phyloP scores from a whole-genome alignment of 352 stramenopile species.

The Pythium aphanidermatum region DNA sequence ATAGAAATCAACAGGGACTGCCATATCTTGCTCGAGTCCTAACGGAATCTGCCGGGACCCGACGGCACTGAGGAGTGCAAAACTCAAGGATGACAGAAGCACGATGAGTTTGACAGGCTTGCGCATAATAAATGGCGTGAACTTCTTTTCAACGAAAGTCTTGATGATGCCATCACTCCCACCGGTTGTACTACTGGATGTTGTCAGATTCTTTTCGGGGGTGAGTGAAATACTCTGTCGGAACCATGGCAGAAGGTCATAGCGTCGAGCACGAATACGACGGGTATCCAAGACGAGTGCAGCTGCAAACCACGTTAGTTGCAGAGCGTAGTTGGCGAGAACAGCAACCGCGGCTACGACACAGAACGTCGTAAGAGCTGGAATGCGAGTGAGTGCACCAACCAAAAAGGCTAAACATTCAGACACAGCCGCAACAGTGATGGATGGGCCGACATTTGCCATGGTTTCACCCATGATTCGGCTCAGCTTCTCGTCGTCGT shows the following conservation, averaged over 20 bases:
- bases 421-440: conserved; percentile 75
- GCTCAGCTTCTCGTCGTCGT: conserved; percentile 43
- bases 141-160: conserved; percentile 57
- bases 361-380: conserved; percentile 83
- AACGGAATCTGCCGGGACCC: conserved; percentile 63
- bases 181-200: conserved; percentile 10
- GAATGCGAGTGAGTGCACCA: conserved; percentile 80
- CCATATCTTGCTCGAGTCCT: conserved; percentile 84
- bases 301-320: conserved; percentile 86
- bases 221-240: conserved; percentile 44
- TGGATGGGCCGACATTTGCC: conserved; percentile 79
- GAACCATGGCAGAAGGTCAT: conserved; percentile 65
- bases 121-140: conserved; percentile 54
- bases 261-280: conserved; percentile 56
- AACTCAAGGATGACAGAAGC: conserved; percentile 26
- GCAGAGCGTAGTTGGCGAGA: conserved; percentile 68
- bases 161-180: conserved; percentile 32
- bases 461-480: conserved; percentile 74
- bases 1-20: conserved; percentile 84
- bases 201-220: conserved; percentile 23
- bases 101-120: conserved; percentile 57
- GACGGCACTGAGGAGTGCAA: conserved; percentile 43
- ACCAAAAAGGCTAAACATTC: conserved; percentile 82
- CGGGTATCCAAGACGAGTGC: conserved; percentile 71
- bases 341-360: conserved; percentile 80